Evolutionary conservation across 108 stramenopile species (phyloP).

Genomic region (Halocafeteria seosinensis): DNA sequence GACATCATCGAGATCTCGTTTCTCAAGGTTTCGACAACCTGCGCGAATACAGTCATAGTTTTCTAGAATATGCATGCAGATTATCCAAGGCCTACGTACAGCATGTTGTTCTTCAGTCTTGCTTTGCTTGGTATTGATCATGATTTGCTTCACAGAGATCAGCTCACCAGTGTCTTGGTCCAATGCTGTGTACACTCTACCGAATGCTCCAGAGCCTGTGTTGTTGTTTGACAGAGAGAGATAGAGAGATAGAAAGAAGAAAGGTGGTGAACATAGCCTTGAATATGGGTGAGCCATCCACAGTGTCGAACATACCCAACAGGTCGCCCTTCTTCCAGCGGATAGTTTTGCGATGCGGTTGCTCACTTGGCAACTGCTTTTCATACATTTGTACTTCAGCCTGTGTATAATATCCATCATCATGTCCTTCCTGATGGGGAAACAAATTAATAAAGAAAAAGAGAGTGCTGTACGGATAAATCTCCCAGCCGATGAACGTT

Average conservation of each 20-base stretch:
- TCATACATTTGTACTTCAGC: not conserved
- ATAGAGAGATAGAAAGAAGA: too few relatives aligned
- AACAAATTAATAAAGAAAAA: too few relatives aligned
- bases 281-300: too few relatives aligned
- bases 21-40: not conserved
- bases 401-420: not conserved
- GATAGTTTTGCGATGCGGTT: not conserved
- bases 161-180: not conserved
- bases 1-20: not conserved
- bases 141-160: not conserved
- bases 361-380: not conserved
- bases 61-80: not conserved
- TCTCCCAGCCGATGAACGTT: too few relatives aligned
- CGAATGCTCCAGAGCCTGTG: not conserved
- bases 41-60: not conserved
- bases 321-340: not conserved
- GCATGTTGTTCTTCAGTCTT: not conserved
- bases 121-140: not conserved
- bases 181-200: not conserved
- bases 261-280: too few relatives aligned
- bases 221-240: too few relatives aligned
- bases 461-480: too few relatives aligned
- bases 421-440: too few relatives aligned
- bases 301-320: too few relatives aligned
- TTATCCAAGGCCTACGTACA: not conserved